Evolutionary conservation across 2,329 filamentous ascomycete genomes (phyloP), one percentile per base, ranked within the genome.

Genomic region (Exophiala lecanii-corni): DNA sequence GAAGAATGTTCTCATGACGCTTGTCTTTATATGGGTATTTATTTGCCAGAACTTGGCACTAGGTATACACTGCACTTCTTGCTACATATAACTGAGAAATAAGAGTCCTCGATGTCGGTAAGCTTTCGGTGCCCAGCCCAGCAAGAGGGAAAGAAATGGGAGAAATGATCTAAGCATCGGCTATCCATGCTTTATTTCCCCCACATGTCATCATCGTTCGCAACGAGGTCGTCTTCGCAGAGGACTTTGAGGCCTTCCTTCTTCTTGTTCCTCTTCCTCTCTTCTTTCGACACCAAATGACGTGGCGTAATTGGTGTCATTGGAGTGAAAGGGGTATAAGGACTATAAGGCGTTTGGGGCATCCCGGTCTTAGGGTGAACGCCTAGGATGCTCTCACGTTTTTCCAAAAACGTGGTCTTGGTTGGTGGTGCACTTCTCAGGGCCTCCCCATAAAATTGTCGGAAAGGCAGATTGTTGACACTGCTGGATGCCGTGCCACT

Each of bases 281-380:
- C 64, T 36, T 65, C 60, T 53, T 66, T 68, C 13, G 63, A 69
- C 35, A 72, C 63, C 23, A 70, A 62, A 19, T 64, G 61, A 39
- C 69, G 68, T 1, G 69, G 70, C n/a, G 45, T 41, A 5, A 73
- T 59, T 1, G 70, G 70, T 1, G 70, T 73, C 16, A 73, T 63
- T 0, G 70, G 70, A 2, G 70, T 73, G 37, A 67, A 70, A 1
- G 70, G 70, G 67, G 72, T 72, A 45, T 73, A 73, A 5, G 70
- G 68, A 49, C 67, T 72, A 42, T 73, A 73, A 1, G 70, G 70
- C 0, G 69, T 72, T 4, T 54, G 54, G 5, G 70, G 69, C 36
- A 72, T 59, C 4, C 70, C 70, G 0, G 70, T 73, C 31, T 66
- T 60, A 1, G 68, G 69, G 5, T 66, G 68, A 5, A 52, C 54